These are phyloP conservation scores for Rugosomyces carneus DNA, from an alignment of 1,284 basidiomycete genomes.

Conservation along the genomic window DNA sequence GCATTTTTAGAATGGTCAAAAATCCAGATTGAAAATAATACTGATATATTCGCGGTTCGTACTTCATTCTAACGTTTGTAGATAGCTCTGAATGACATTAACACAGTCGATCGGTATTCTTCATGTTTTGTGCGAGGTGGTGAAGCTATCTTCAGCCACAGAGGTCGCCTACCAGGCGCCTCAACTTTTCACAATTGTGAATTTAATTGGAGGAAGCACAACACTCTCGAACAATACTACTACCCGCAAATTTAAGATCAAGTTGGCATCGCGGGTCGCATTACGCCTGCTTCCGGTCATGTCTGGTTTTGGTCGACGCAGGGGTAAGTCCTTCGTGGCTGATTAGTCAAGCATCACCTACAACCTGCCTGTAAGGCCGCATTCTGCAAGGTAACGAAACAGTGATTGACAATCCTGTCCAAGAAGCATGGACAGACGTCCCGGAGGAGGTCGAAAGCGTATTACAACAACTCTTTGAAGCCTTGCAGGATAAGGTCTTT, in stretches of 20 bases:
- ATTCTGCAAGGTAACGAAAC: conserved; percentile 19
- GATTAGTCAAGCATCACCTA: background rate
- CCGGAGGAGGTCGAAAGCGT: conserved; percentile 77
- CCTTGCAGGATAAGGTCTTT: conserved; percentile 78
- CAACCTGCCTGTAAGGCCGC: conserved; percentile 18
- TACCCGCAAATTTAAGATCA: conserved; percentile 61
- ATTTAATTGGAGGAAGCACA: conserved; percentile 33
- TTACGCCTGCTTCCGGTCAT: conserved; percentile 56
- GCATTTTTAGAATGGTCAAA: conserved; percentile 47
- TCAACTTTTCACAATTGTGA: conserved; percentile 39
- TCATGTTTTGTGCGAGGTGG: conserved; percentile 69
- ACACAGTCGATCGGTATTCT: conserved; percentile 62
- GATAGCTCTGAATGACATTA: background rate
- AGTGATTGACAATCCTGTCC: conserved; percentile 7
- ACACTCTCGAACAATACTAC: conserved; percentile 50
- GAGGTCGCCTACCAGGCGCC: conserved; percentile 41
- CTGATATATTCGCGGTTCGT: conserved; percentile 50
- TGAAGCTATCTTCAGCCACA: conserved; percentile 59
- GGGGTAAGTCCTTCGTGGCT: conserved; percentile 28
- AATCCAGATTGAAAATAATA: conserved; percentile 27
- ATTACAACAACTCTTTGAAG: conserved; percentile 70
- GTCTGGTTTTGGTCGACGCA: conserved; percentile 28
- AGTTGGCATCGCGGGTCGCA: conserved; percentile 58
- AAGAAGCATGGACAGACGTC: conserved; percentile 58
- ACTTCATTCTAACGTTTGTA: background rate